Evolutionary conservation across 331 rosid species (phyloP).

Genomic region (Acacia pycnantha): DNA sequence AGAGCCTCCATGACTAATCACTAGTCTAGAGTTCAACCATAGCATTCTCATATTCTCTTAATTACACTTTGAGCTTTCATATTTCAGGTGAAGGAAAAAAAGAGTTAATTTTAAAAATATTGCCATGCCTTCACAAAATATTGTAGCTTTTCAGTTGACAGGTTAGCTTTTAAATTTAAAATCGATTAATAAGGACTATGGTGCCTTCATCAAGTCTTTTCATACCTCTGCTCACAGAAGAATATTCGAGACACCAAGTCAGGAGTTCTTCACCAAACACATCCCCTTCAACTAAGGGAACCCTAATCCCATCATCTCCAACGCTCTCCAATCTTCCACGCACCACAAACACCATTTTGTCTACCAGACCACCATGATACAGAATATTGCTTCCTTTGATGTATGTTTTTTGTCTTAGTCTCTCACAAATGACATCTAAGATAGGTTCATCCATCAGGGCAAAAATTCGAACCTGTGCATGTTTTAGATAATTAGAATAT

Average conservation of each 20-base stretch:
- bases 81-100: not conserved
- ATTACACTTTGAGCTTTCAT: not conserved
- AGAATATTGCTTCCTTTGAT: constrained; percentile 68
- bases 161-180: not conserved
- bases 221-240: constrained; percentile 73
- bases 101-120: not conserved
- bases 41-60: not conserved
- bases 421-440: constrained; percentile 77
- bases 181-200: not conserved
- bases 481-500: constrained; percentile 12
- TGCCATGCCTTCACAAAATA: not conserved
- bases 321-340: constrained; percentile 77
- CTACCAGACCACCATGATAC: constrained; percentile 56
- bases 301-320: constrained; percentile 56
- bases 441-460: constrained; percentile 69
- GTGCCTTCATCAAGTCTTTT: constrained; percentile 14
- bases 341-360: constrained; percentile 86
- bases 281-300: constrained; percentile 69
- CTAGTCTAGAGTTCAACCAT: not conserved
- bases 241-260: constrained; percentile 82
- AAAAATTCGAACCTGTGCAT: constrained; percentile 73
- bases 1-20: not conserved
- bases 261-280: constrained; percentile 93
- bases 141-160: not conserved
- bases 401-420: constrained; percentile 70